Evolutionary conservation across 352 stramenopile species (phyloP), one percentile per base, ranked within the genome.

Genomic region (Phytopythium aichiense): DNA sequence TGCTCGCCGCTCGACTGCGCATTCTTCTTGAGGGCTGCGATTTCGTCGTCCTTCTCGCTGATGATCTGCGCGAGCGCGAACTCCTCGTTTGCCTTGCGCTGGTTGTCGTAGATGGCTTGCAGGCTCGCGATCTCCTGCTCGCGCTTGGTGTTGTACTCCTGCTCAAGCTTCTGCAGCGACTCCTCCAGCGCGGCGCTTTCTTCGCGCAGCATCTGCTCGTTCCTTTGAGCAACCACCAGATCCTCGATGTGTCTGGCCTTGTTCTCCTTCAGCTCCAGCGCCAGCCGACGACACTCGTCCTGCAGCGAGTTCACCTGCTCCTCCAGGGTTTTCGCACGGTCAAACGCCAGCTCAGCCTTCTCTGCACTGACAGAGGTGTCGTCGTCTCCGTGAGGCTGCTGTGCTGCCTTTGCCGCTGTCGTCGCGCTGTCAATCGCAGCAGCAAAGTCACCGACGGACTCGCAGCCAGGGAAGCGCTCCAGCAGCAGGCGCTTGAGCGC

Each of bases 61-160:
- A 88, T 57, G 25, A 80, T 38, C 15, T 75, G 62, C 61, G 79
- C 69, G 61, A 89, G 73, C 61, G 79, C 69, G 61, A 89, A 72
- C 28, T 76, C 69, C 28, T 79, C 72, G 54, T 77, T 74, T 31
- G 75, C 65, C 15, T 76, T 68, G 48, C 64, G 72, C 56, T 85
- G 72, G 25, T 69, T 59, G 13, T 78, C 69, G 16, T 67, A 60
- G 30, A 65, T 51, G 5, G 60, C n/a, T 33, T 84, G 63, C 22
- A 84, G 57, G 25, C 66, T 43, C 2, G 66, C 60, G 35, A 87
- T 63, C 50, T 88, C 75, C 33, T 71, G 66, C 49, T 87, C 73
- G 23, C 71, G 68, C 0, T 60, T 56, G 1, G 53, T 40, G 23
- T 76, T 60, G 31, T 65, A 73, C 48, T 77, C 64, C 12, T 60